phyloP scores from a whole-genome alignment of 2,329 filamentous ascomycete genomes.

The Ophidiomyces ophidiicola region DNA sequence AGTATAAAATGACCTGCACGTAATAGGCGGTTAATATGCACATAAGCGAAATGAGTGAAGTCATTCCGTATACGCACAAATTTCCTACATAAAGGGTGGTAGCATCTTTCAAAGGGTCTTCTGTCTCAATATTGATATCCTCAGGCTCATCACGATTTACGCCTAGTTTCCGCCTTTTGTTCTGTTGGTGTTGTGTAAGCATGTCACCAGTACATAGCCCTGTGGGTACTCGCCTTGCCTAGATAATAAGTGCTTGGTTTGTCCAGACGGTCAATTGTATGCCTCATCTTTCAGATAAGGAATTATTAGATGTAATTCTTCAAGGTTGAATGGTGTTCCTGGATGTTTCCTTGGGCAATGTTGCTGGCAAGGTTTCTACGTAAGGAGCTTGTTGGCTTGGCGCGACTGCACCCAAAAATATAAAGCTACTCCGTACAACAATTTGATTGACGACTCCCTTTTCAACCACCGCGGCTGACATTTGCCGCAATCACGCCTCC shows the following conservation, averaged over 20 bases:
- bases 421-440: background rate
- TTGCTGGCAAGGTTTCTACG: background rate
- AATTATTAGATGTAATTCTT: background rate
- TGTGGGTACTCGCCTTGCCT: slow-evolving; percentile 49
- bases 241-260: slow-evolving; percentile 89
- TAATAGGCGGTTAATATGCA: background rate
- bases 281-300: slow-evolving; percentile 20
- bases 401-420: background rate
- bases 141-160: slow-evolving; percentile 49
- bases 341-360: background rate
- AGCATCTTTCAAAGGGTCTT: slow-evolving; percentile 72
- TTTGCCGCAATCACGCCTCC: slow-evolving; percentile 17
- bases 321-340: background rate
- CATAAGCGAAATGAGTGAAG: slow-evolving; percentile 1
- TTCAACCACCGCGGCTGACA: background rate
- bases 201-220: background rate
- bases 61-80: slow-evolving; percentile 46
- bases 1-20: slow-evolving; percentile 76
- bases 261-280: slow-evolving; percentile 82
- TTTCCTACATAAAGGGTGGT: slow-evolving; percentile 97
- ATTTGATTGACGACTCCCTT: too few species aligned
- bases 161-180: slow-evolving; percentile 56
- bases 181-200: slow-evolving; percentile 35
- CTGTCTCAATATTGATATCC: slow-evolving; percentile 47
- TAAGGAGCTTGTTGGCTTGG: slow-evolving; percentile 6